These are phyloP conservation scores for Stagonosporopsis rhizophila DNA, from an alignment of 2,329 filamentous ascomycete species.

Conservation along the genomic window DNA sequence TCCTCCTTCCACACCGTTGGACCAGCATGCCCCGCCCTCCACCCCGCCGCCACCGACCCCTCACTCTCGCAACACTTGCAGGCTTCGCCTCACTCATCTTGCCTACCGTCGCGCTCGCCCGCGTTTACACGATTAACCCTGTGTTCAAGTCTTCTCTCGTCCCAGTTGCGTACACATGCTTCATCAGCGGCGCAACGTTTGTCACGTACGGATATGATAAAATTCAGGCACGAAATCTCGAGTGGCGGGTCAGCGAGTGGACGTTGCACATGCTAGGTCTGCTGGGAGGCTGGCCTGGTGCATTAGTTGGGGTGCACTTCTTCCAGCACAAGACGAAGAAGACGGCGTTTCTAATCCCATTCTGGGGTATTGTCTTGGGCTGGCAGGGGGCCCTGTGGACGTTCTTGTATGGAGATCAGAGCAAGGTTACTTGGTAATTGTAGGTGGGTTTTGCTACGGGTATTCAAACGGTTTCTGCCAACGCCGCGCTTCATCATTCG, in stretches of 20 bases:
- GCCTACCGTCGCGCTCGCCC: constrained; percentile 61
- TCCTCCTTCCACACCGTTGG: not conserved
- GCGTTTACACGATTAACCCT: constrained; percentile 27
- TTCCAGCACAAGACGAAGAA: constrained; percentile 50
- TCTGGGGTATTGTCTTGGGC: constrained; percentile 41
- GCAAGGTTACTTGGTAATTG: constrained; percentile 8
- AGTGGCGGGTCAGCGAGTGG: constrained; percentile 44
- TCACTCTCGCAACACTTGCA: constrained; percentile 33
- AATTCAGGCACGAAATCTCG: constrained; percentile 40
- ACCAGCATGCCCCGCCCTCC: constrained; percentile 20
- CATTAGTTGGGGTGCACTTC: constrained; percentile 43
- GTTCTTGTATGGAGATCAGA: constrained; percentile 8
- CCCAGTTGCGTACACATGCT: constrained; percentile 27
- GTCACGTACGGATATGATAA: constrained; percentile 47
- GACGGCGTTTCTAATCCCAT: constrained; percentile 34
- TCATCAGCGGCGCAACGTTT: constrained; percentile 36
- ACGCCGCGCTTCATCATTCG: constrained; percentile 8
- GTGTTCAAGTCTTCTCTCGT: constrained; percentile 21
- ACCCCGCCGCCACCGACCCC: constrained; percentile 32
- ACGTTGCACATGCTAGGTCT: constrained; percentile 40
- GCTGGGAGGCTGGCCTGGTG: constrained; percentile 46
- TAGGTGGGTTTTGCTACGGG: constrained; percentile 9
- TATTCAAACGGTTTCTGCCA: constrained; percentile 3
- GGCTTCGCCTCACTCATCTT: constrained; percentile 56
- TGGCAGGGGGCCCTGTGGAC: constrained; percentile 40